phyloP scores from a whole-genome alignment of 352 stramenopile species.

The Phytopythium vexans region DNA sequence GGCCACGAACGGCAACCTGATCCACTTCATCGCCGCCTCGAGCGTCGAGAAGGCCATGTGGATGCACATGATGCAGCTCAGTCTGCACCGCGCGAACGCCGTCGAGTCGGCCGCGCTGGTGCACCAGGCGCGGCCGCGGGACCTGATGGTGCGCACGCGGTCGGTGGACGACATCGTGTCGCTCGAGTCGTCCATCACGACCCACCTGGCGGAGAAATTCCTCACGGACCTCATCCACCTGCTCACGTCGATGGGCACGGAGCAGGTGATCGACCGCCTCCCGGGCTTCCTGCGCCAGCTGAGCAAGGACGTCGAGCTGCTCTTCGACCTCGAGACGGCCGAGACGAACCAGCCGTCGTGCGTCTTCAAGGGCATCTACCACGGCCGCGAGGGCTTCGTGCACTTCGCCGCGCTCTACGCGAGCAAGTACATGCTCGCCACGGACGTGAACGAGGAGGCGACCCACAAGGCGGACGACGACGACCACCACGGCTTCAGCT shows the following conservation, averaged over 20 bases:
- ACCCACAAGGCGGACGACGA: slow-evolving; percentile 64
- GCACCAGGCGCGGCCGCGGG: slow-evolving; percentile 30
- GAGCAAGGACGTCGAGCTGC: slow-evolving; percentile 81
- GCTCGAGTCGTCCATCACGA: slow-evolving; percentile 61
- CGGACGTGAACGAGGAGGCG: slow-evolving; percentile 43
- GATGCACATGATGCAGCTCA: slow-evolving; percentile 79
- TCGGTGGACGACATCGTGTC: slow-evolving; percentile 47
- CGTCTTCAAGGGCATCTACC: slow-evolving; percentile 87
- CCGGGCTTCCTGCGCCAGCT: slow-evolving; percentile 74
- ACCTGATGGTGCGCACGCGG: slow-evolving; percentile 20
- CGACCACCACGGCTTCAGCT: slow-evolving; percentile 68
- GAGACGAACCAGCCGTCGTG: slow-evolving; percentile 73
- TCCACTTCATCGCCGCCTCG: slow-evolving; percentile 81
- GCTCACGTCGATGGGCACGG: slow-evolving; percentile 29
- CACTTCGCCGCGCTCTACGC: slow-evolving; percentile 79
- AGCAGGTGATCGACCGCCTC: slow-evolving; percentile 53
- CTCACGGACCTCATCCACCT: slow-evolving; percentile 56
- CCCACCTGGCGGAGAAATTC: slow-evolving; percentile 71
- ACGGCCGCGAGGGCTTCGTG: slow-evolving; percentile 82
- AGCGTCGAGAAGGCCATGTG: slow-evolving; percentile 78
- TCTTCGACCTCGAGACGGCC: slow-evolving; percentile 80
- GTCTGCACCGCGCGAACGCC: slow-evolving; percentile 44
- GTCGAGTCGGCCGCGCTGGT: slow-evolving; percentile 37
- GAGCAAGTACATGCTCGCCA: slow-evolving; percentile 75
- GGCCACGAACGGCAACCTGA: slow-evolving; percentile 78